Conservation (phyloP, 1,139 yeast species). For the Yamadazyma friedrichii region DNA sequence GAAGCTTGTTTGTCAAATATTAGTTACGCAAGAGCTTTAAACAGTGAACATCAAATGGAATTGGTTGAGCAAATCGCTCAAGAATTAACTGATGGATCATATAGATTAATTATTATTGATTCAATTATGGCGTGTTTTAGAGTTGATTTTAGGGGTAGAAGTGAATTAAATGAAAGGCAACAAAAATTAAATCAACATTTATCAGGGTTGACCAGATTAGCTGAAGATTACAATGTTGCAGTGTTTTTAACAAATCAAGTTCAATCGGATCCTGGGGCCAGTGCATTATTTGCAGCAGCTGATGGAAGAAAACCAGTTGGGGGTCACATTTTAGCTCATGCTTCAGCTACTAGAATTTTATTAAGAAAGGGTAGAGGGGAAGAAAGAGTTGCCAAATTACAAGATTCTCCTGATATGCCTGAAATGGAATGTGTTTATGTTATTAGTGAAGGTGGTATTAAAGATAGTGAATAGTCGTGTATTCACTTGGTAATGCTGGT, state of each 20-base stretch:
- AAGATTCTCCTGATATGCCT: slow-evolving; percentile 2
- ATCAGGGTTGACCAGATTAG: slow-evolving; percentile 86
- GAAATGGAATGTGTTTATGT: slow-evolving; percentile 2
- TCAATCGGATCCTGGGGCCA: slow-evolving; percentile 96
- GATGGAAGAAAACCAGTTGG: slow-evolving; percentile 99
- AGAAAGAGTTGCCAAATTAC: slow-evolving; percentile 6
- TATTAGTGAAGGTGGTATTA: slow-evolving; percentile 2
- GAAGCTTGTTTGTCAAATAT: slow-evolving; percentile 93
- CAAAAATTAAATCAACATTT: slow-evolving; percentile 89
- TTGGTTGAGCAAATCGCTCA: slow-evolving; percentile 87
- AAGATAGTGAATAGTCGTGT: slow-evolving; percentile 1
- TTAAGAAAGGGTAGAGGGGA: slow-evolving; percentile 90
- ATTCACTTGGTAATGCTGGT: not conserved
- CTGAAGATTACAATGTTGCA: slow-evolving; percentile 97
- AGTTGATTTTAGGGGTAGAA: slow-evolving; percentile 93
- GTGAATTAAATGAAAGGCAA: slow-evolving; percentile 93
- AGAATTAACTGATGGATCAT: slow-evolving; percentile 85
- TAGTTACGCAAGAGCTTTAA: slow-evolving; percentile 95
- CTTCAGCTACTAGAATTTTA: slow-evolving; percentile 88
- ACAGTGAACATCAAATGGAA: slow-evolving; percentile 93
- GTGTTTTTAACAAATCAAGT: slow-evolving; percentile 98
- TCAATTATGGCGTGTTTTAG: slow-evolving; percentile 95
- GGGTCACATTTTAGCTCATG: slow-evolving; percentile 96
- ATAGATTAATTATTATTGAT: slow-evolving; percentile 76
- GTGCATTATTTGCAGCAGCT: slow-evolving; percentile 76